Evolutionary conservation across 257 asterid species (phyloP).

Genomic region (Phtheirospermum japonicum): DNA sequence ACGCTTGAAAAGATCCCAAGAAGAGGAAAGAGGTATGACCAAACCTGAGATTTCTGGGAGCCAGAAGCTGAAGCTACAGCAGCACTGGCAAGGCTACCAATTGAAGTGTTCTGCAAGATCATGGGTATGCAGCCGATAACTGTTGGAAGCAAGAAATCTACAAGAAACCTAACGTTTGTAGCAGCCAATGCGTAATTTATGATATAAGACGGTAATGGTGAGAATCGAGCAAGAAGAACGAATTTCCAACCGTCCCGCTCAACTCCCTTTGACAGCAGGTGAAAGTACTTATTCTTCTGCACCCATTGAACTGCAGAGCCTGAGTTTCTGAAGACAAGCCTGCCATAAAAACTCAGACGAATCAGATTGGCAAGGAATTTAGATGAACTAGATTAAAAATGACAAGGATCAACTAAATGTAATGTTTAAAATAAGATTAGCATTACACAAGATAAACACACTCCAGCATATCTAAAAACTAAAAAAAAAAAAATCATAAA

Average conservation of each 20-base stretch:
- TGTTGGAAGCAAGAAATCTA: conserved; percentile 88
- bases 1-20: conserved; percentile 81
- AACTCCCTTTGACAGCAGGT: conserved; percentile 70
- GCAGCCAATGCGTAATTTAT: conserved; percentile 94
- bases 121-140: conserved; percentile 88
- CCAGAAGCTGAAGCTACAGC: conserved; percentile 84
- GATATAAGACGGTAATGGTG: conserved; percentile 91
- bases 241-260: conserved; percentile 92
- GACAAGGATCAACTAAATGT: neutral
- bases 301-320: conserved; percentile 66
- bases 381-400: neutral
- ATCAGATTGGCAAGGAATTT: neutral
- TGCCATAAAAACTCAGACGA: conserved; percentile 24
- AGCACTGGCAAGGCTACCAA: conserved; percentile 94
- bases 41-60: conserved; percentile 44
- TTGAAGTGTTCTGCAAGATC: conserved; percentile 93
- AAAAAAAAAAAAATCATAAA: too few species aligned
- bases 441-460: neutral
- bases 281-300: conserved; percentile 69
- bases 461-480: neutral
- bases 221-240: conserved; percentile 93
- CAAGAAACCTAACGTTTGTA: conserved; percentile 59
- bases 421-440: neutral
- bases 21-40: conserved; percentile 77
- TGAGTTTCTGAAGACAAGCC: conserved; percentile 60